Evolutionary conservation across 148 eudicot species (phyloP), one percentile per base, ranked within the genome.

Genomic region (Pouteria glomerata): DNA sequence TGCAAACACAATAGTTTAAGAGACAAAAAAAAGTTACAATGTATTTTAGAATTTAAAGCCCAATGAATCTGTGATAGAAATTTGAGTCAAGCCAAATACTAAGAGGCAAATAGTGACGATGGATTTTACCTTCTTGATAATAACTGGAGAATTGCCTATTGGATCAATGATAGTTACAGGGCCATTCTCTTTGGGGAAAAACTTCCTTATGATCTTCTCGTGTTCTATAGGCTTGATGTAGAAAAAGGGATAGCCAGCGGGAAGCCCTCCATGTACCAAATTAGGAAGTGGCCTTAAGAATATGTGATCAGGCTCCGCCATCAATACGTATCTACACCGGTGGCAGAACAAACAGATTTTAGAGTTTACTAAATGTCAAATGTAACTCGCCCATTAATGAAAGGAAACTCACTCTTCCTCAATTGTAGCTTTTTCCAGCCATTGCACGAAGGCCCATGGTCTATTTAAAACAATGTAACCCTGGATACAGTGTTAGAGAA

Each of bases 291-390:
- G 97, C 71, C 84, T 85, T 58, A 90, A 73, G 63, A 95, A 89
- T 64, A 95, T 73, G 74, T 95, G 99, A 80, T 95, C 99, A 29
- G 99, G 99, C 83, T 95, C 96, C 11, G 96, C 99, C 99, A 95
- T 95, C 73, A 95, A 71, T 69, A 95, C 82, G 82, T 95, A 95
- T 41, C 99, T 95, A 85, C 76, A 83, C 37, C 50, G 61, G 66
- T 34, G 42, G 66, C 33, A 73, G 27, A 65, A 21, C 10, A 57
- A 16, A 48, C 13, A 51, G 41, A 30, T 8, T 7, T 59, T 68
- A 65, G 66, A 37, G 21, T 66, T 62, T 15, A 63, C 23, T 8
- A 26, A 15, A 19, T 34, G 26, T n/a, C 30, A 52, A 69, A 13
- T 58, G 21, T 35, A 63, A 68, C 21, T 64, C 50, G 45, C 34